Evolutionary conservation across 1,284 basidiomycete genomes (phyloP).

Genomic region (Melampsora larici-populina): DNA sequence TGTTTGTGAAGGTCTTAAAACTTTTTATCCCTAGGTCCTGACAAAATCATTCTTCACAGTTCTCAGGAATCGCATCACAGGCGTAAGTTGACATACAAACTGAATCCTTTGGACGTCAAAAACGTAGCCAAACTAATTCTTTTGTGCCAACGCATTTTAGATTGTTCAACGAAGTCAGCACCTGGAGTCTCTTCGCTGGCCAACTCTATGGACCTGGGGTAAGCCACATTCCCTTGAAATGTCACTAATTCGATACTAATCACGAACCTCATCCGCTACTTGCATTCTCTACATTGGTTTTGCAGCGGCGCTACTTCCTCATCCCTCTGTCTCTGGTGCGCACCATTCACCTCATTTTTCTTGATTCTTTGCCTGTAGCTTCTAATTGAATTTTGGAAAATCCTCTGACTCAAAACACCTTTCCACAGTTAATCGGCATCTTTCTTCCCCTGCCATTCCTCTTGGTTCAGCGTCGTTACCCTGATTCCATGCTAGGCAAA

Average conservation of each 20-base stretch:
- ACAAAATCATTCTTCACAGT: constrained; percentile 4
- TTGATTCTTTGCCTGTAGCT: too few species aligned
- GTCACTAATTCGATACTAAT: neutral
- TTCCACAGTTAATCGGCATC: constrained; percentile 24
- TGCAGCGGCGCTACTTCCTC: constrained; percentile 40
- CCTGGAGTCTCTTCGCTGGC: constrained; percentile 38
- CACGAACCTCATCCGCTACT: neutral
- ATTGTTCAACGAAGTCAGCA: constrained; percentile 44
- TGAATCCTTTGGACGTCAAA: neutral
- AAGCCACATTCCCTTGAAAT: neutral
- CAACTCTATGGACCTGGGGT: constrained; percentile 38
- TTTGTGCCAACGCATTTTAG: neutral
- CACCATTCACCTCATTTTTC: neutral
- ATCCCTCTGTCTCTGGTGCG: constrained; percentile 39
- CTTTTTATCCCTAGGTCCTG: neutral
- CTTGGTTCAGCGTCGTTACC: constrained; percentile 17
- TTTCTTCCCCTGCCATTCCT: constrained; percentile 38
- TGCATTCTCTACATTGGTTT: neutral
- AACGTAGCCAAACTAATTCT: neutral
- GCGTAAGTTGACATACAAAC: constrained; percentile 19
- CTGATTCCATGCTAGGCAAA: constrained; percentile 18
- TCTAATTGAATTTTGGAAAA: neutral
- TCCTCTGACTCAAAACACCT: neutral
- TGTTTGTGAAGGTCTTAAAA: neutral
- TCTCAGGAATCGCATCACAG: constrained; percentile 38